Base-by-base conservation (phyloP, 805 yeast genomes). In the Groenewaldozyma tartarivorans region DNA sequence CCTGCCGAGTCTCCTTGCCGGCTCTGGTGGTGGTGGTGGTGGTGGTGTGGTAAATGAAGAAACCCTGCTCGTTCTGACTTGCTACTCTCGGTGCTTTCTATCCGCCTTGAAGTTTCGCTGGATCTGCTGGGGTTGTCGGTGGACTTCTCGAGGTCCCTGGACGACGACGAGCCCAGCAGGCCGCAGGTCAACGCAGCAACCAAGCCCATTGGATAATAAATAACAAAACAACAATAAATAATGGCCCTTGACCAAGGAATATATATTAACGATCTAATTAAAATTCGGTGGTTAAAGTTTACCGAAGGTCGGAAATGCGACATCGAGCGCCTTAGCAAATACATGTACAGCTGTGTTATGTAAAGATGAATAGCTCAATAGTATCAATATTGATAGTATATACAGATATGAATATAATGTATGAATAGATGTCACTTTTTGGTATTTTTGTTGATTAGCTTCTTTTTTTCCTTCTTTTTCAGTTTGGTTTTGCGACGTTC, bases 401-500 rank as follows among this genome's bases (percentile, higher is more conserved):
- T 21, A n/a, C 15, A 35, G 7, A 19, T 38, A 19, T 15, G n/a
- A 29, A 18, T 33, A 20, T 15, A 35, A 33, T 11, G 33, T 33
- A 11, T 9, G 30, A 6, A 7, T 34, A 6, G 6, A 6, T 31
- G 15, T 31, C 15, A 6, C 34, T n/a, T 31, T 16, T n/a, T 13
- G 15, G 6, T 24, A 9, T 24, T 24, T 7, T 7, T 75, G 49
- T 74, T 79, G 7, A 82, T 71, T 29, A 83, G 62, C 60, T 81
- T 81, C 69, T 85, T 85, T 66, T 85, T 85, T 24, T 81, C 61
- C 60, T 79, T 81, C 57, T 86, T 86, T 60, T 85, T 85, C 74
- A 86, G 77, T 58, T 86, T 86, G 4, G 75, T 77, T 53, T 81
- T 77, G 42, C 95, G 71, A 63, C 81, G 83, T 52, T 84, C 94